A percentile compares a stretch with the other conserved stretches of the same genome.
Evolutionary conservation across 371 early-diverging fungal genomes (phyloP).

Genomic region (Mycotypha africana): DNA sequence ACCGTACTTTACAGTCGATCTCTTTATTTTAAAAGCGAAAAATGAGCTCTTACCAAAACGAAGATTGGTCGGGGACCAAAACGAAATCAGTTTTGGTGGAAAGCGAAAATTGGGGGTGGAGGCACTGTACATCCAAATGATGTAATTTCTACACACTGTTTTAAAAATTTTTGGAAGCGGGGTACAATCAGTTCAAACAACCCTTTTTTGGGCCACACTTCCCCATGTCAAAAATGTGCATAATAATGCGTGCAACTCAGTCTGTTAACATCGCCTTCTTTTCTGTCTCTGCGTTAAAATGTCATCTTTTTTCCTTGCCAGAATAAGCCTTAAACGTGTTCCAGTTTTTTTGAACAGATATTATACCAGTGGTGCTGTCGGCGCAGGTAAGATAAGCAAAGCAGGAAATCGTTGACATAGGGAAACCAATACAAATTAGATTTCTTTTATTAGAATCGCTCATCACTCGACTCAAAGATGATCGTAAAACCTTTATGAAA

Average conservation of each 20-base stretch:
- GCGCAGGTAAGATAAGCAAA: slow-evolving; percentile 2
- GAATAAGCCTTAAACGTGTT: slow-evolving; percentile 4
- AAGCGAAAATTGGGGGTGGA: slow-evolving; percentile 2
- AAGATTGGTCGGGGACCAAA: background rate
- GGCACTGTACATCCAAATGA: slow-evolving; percentile 1
- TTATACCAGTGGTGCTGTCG: slow-evolving; percentile 8
- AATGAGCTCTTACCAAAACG: background rate
- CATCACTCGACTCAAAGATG: slow-evolving; percentile 48
- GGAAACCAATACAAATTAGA: background rate
- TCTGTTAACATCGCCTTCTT: no score
- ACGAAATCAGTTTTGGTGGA: background rate
- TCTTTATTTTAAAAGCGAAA: background rate
- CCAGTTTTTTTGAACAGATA: slow-evolving; percentile 4
- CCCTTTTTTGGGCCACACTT: no score
- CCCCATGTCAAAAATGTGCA: no score
- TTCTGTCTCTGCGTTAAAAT: no score
- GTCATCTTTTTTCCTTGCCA: no score
- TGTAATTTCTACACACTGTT: no score
- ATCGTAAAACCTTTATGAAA: slow-evolving; percentile 73
- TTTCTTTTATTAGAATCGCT: slow-evolving; percentile 16
- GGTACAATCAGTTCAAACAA: no score
- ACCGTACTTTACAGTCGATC: background rate
- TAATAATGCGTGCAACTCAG: no score
- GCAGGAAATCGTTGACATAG: background rate
- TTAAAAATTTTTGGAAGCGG: no score